Conservation (phyloP, 208 protist species). For the Zelonia costaricensis region DNA sequence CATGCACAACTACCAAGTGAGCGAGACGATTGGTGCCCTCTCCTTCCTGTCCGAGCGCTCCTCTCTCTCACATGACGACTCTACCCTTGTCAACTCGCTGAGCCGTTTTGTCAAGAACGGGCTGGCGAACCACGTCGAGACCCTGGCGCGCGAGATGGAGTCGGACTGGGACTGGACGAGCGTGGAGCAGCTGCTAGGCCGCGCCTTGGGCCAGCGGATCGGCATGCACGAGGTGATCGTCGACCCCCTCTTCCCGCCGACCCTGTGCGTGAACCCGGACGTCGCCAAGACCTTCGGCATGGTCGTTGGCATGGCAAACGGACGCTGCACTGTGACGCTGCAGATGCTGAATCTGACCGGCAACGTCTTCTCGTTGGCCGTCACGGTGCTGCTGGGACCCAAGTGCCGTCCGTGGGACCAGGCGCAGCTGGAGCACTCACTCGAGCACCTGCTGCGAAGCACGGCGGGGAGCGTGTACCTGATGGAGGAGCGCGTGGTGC, state of each 20-base stretch:
- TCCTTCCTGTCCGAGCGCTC: conserved; percentile 43
- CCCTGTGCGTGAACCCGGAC: conserved; percentile 75
- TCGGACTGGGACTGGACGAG: conserved; percentile 91
- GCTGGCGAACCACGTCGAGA: conserved; percentile 55
- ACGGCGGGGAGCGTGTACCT: conserved; percentile 56
- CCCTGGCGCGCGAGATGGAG: conserved; percentile 74
- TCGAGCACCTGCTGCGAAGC: conserved; percentile 48
- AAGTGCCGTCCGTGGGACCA: conserved; percentile 38
- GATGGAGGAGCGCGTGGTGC: conserved; percentile 34
- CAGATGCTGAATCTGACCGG: conserved; percentile 59
- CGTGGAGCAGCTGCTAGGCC: conserved; percentile 76
- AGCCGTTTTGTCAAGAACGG: conserved; percentile 59
- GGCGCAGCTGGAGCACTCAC: conserved; percentile 32
- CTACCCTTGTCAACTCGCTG: conserved; percentile 32
- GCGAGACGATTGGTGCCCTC: conserved; percentile 49
- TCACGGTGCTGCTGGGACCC: conserved; percentile 40
- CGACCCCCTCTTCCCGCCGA: conserved; percentile 72
- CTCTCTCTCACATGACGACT: conserved; percentile 40
- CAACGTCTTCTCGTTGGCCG: conserved; percentile 64
- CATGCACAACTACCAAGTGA: conserved; percentile 79
- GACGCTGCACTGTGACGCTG: conserved; percentile 49
- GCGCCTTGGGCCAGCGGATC: conserved; percentile 47
- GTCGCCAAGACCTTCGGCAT: conserved; percentile 61
- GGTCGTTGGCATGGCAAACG: conserved; percentile 33
- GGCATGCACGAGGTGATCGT: conserved; percentile 48